These are phyloP conservation scores for Flaveria robusta DNA, from an alignment of 129 eudicot species.

Conservation along the genomic window DNA sequence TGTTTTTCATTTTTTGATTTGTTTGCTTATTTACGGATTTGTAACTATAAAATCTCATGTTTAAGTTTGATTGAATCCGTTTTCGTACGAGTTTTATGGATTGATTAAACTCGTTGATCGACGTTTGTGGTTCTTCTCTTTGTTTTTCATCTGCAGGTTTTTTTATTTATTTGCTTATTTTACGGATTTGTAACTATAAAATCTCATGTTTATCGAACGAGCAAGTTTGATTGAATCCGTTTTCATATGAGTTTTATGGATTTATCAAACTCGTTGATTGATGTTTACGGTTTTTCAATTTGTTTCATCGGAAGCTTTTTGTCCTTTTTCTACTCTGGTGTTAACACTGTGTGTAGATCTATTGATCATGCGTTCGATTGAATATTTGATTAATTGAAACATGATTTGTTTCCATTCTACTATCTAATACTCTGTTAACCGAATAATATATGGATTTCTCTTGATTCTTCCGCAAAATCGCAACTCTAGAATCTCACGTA, in stretches of 20 bases:
- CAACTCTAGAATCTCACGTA: neutral
- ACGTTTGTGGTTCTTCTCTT: neutral
- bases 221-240: conserved; percentile 3
- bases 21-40: too few species aligned
- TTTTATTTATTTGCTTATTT: neutral
- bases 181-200: neutral
- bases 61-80: neutral
- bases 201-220: neutral
- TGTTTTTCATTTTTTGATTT: too few species aligned
- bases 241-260: neutral
- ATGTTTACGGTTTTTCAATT: neutral
- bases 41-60: neutral
- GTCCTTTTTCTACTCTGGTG: too few species aligned
- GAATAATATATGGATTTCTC: neutral
- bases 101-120: neutral
- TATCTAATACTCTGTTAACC: neutral
- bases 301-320: neutral
- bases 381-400: neutral
- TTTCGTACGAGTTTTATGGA: neutral
- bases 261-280: neutral
- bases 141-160: neutral
- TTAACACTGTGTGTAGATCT: neutral
- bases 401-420: neutral
- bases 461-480: too few species aligned
- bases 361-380: neutral